Evolutionary conservation across 345 rosid genomes (phyloP).

Genomic region (Moricandia moricandioides): DNA sequence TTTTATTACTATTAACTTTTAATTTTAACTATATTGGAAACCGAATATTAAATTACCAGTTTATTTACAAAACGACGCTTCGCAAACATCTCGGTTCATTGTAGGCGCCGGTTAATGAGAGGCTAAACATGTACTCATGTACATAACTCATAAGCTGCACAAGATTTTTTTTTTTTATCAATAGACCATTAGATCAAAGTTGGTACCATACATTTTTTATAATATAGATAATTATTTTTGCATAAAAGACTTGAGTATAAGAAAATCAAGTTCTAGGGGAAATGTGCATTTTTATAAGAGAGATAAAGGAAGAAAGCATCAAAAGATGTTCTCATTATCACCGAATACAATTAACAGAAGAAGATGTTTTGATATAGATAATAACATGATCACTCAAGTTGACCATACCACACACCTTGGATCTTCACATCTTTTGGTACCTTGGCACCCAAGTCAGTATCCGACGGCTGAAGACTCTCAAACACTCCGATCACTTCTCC

Average conservation of each 20-base stretch:
- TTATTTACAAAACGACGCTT: background rate
- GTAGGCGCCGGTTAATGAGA: background rate
- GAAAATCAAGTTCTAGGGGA: background rate
- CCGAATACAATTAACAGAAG: slow-evolving; percentile 22
- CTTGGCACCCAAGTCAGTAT: slow-evolving; percentile 95
- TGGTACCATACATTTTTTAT: background rate
- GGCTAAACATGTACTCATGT: background rate
- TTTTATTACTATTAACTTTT: background rate
- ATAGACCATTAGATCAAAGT: background rate
- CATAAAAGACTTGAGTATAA: background rate
- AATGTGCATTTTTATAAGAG: slow-evolving; percentile 15
- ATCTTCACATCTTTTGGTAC: slow-evolving; percentile 93
- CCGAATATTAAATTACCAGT: background rate
- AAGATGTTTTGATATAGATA: slow-evolving; percentile 21
- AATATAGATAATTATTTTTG: background rate
- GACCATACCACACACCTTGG: slow-evolving; percentile 94
- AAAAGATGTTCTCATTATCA: slow-evolving; percentile 29
- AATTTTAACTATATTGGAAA: background rate
- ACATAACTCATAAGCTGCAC: background rate
- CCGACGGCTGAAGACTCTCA: slow-evolving; percentile 95
- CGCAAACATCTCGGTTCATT: background rate
- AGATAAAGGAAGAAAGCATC: background rate
- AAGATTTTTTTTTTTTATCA: background rate
- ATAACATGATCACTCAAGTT: slow-evolving; percentile 55
- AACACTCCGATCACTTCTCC: slow-evolving; percentile 95